Evolutionary conservation across 768 basidiomycete genomes (phyloP).

Genomic region (Symmetrospora coprosmae): DNA sequence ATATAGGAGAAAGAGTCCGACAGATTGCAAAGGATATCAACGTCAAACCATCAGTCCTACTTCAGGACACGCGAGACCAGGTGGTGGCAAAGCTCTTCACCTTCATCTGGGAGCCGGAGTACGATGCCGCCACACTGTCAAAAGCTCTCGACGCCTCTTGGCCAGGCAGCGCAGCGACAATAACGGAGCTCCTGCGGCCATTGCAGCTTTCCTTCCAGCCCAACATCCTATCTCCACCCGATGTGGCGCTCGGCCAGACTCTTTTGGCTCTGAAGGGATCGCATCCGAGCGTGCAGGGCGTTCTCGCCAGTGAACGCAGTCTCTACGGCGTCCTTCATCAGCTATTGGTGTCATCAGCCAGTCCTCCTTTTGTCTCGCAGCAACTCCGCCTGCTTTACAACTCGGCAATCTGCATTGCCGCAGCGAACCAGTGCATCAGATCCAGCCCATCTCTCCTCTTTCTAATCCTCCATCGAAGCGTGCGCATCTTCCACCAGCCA

Average conservation of each 20-base stretch:
- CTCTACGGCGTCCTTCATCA: background rate
- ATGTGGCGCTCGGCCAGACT: background rate
- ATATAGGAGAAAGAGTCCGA: background rate
- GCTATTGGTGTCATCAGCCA: background rate
- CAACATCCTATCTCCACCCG: background rate
- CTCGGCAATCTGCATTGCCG: background rate
- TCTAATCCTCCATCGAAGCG: no score
- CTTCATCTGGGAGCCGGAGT: constrained; percentile 16
- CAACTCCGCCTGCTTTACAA: constrained; percentile 7
- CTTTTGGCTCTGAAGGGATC: background rate
- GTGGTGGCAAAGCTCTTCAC: constrained; percentile 1
- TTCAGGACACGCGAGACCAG: background rate
- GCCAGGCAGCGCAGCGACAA: constrained; percentile 31
- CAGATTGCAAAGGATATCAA: background rate
- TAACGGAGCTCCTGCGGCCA: constrained; percentile 34
- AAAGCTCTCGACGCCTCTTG: background rate
- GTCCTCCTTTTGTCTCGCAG: constrained; percentile 2
- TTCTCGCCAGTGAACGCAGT: background rate
- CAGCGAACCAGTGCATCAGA: no score
- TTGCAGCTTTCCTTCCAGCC: background rate
- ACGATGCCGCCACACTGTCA: background rate
- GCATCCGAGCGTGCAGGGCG: background rate
- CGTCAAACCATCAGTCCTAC: background rate
- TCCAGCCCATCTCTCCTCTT: no score
- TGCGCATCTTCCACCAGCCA: no score